Percentiles rank a stretch among this genome's conserved stretches.
Conservation (phyloP, 2,329 filamentous ascomycete genomes). For the Penicillium crustosum region DNA sequence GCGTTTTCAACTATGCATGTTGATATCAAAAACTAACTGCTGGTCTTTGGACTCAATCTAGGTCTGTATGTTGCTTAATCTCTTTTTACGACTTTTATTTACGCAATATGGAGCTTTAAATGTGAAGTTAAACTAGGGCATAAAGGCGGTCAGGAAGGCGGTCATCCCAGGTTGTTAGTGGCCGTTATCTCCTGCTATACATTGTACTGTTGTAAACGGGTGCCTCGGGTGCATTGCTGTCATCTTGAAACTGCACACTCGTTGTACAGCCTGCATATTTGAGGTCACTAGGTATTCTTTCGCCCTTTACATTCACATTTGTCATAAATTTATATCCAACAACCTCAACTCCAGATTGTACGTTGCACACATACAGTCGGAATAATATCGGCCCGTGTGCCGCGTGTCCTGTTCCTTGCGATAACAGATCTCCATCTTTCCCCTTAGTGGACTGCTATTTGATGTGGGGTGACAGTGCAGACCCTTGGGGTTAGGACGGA, state of each 20-base stretch:
- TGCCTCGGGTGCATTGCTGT: background rate
- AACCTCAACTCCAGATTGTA: background rate
- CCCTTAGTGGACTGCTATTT: constrained; percentile 18
- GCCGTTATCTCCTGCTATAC: background rate
- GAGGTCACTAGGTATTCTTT: background rate
- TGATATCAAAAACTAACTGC: too few species aligned
- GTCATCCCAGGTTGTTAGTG: background rate
- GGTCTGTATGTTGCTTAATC: fast-evolving
- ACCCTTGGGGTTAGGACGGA: constrained; percentile 16
- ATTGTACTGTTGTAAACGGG: background rate
- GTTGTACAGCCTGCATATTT: background rate
- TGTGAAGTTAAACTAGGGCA: background rate
- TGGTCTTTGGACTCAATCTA: too few species aligned
- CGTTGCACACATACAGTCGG: constrained; percentile 24
- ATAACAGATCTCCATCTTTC: constrained; percentile 20
- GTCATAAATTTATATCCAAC: background rate
- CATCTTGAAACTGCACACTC: background rate
- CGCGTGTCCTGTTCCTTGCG: constrained; percentile 30
- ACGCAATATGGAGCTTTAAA: background rate
- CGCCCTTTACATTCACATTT: background rate
- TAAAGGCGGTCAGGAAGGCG: background rate
- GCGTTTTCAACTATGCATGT: too few species aligned
- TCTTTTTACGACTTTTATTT: background rate
- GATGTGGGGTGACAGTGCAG: constrained; percentile 30
- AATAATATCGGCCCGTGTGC: constrained; percentile 36